A percentile compares a stretch with the other conserved stretches of the same genome.
Conservation (phyloP, 1,284 basidiomycete species). For the Earliella scabrosa region DNA sequence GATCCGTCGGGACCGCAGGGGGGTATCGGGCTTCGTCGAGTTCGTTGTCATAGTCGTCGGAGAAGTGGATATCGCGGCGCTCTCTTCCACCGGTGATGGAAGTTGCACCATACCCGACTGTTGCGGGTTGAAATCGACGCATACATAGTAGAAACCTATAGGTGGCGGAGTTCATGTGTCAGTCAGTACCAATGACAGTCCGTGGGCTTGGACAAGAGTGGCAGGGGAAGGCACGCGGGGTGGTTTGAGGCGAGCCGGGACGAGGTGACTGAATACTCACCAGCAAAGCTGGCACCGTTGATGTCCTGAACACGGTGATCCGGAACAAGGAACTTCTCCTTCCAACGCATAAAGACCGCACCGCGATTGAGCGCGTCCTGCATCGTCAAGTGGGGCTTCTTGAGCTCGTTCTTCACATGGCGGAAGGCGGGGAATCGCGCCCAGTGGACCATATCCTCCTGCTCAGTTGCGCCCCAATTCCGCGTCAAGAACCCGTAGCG, state of each 20-base stretch:
- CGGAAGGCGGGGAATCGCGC: slow-evolving; percentile 89
- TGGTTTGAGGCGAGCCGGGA: too few relatives aligned
- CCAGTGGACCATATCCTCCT: slow-evolving; percentile 92
- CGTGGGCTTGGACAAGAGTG: background rate
- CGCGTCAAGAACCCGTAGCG: slow-evolving; percentile 88
- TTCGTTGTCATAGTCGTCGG: slow-evolving; percentile 32
- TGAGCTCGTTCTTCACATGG: slow-evolving; percentile 74
- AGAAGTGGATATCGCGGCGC: slow-evolving; percentile 49
- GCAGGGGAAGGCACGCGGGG: background rate
- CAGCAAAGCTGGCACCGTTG: slow-evolving; percentile 94
- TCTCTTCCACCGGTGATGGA: slow-evolving; percentile 88
- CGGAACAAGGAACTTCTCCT: slow-evolving; percentile 94
- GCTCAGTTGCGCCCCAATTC: slow-evolving; percentile 85
- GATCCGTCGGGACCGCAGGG: slow-evolving; percentile 32
- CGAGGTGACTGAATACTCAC: too few relatives aligned
- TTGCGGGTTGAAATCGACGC: slow-evolving; percentile 49
- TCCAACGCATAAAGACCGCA: slow-evolving; percentile 94
- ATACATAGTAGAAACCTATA: slow-evolving; percentile 65
- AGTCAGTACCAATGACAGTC: slow-evolving; percentile 22
- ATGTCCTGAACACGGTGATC: slow-evolving; percentile 94
- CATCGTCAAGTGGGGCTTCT: slow-evolving; percentile 76
- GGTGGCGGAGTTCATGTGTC: slow-evolving; percentile 19
- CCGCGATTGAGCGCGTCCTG: slow-evolving; percentile 68
- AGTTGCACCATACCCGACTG: slow-evolving; percentile 58
- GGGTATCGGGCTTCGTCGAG: slow-evolving; percentile 33